Evolutionary conservation across 2,329 filamentous ascomycete genomes (phyloP).

Genomic region (Alternaria ventricosa): DNA sequence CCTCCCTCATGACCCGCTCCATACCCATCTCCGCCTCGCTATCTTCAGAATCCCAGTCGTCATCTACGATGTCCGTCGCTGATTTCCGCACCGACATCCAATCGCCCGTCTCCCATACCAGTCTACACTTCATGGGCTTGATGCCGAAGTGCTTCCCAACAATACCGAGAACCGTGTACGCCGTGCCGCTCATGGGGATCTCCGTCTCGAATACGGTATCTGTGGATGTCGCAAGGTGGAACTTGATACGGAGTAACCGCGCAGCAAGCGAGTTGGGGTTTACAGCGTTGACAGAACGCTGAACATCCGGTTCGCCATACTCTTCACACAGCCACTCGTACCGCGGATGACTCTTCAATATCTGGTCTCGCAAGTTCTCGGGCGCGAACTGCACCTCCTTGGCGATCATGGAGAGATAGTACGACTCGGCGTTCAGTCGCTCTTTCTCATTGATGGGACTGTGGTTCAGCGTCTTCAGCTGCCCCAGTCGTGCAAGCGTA

Average conservation of each 20-base stretch:
- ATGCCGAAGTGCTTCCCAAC: constrained; percentile 73
- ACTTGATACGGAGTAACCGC: constrained; percentile 68
- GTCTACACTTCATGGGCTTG: constrained; percentile 66
- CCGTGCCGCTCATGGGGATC: constrained; percentile 77
- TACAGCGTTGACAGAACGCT: constrained; percentile 54
- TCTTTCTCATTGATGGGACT: constrained; percentile 72
- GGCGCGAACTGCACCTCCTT: constrained; percentile 71
- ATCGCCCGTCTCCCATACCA: constrained; percentile 91
- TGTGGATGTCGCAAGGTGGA: constrained; percentile 50
- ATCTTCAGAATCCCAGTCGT: constrained; percentile 53
- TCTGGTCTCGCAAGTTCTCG: constrained; percentile 58
- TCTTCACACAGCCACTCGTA: constrained; percentile 76
- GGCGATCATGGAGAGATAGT: constrained; percentile 86
- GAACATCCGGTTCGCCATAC: constrained; percentile 74
- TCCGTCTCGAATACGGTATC: constrained; percentile 45
- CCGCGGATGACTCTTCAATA: constrained; percentile 71
- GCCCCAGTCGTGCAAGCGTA: constrained; percentile 75
- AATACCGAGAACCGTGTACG: constrained; percentile 82
- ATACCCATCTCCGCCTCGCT: constrained; percentile 64
- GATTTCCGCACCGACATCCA: constrained; percentile 75
- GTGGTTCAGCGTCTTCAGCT: constrained; percentile 75
- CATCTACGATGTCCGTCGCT: constrained; percentile 65
- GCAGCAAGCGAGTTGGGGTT: constrained; percentile 85
- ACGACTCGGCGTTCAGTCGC: constrained; percentile 86
- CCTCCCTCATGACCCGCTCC: constrained; percentile 77